These are phyloP conservation scores for Knufia fluminis DNA, from an alignment of 2,329 filamentous ascomycete genomes.

Conservation along the genomic window DNA sequence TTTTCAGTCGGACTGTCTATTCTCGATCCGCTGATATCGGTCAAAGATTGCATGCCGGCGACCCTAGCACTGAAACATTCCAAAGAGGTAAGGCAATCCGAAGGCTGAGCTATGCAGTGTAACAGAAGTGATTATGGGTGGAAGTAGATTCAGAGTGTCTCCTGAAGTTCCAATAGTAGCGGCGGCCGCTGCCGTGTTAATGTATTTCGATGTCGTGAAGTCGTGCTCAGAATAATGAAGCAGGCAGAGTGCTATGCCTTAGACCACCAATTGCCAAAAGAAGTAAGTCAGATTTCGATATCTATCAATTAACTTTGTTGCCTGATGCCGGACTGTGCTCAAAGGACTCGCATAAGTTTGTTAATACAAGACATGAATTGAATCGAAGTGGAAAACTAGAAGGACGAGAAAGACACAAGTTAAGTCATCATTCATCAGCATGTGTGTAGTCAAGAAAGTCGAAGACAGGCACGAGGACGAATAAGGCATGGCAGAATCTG, in stretches of 20 bases:
- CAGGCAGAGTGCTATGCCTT: slow-evolving; percentile 1
- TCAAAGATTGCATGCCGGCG: slow-evolving; percentile 6
- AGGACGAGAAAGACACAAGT: slow-evolving; percentile 2
- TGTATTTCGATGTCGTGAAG: neutral
- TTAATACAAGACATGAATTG: neutral
- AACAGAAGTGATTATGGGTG: slow-evolving; percentile 3
- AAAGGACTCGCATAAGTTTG: neutral
- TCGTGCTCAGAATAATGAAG: neutral
- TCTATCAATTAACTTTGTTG: neutral
- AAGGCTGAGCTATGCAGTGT: slow-evolving; percentile 7
- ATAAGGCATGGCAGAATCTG: neutral
- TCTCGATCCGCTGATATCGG: neutral
- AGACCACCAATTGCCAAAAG: neutral
- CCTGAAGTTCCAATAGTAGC: neutral
- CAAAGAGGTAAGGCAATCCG: neutral
- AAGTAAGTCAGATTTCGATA: neutral
- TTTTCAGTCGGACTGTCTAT: neutral
- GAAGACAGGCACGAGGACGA: slow-evolving; percentile 1
- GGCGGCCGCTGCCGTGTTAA: neutral
- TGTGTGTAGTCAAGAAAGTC: neutral
- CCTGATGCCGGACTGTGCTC: slow-evolving; percentile 2
- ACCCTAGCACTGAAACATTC: slow-evolving; percentile 4
- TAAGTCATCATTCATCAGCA: slow-evolving; percentile 1
- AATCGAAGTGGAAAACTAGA: neutral
- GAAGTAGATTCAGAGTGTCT: neutral